Evolutionary conservation across 805 yeast genomes (phyloP).

Genomic region (Saturnispora saitoi): DNA sequence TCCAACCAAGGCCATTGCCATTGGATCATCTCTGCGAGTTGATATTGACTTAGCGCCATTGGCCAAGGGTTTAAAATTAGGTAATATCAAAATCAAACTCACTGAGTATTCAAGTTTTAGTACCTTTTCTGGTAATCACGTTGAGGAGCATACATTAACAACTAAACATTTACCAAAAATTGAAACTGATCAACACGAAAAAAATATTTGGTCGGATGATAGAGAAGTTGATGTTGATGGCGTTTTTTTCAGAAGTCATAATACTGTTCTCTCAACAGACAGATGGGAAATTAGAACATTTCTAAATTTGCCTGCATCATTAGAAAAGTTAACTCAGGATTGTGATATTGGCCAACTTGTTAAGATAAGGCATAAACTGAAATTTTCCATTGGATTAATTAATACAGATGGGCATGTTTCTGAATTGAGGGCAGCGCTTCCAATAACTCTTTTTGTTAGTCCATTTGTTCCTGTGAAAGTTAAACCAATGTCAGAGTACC

Average conservation of each 20-base stretch:
- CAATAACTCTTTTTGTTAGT: constrained; percentile 43
- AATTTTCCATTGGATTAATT: constrained; percentile 65
- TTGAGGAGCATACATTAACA: constrained; percentile 52
- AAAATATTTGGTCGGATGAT: constrained; percentile 32
- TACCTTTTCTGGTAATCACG: constrained; percentile 48
- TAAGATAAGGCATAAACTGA: constrained; percentile 82
- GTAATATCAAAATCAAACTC: constrained; percentile 59
- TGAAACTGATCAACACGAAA: constrained; percentile 31
- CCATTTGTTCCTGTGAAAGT: constrained; percentile 76
- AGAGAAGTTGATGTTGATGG: constrained; percentile 31
- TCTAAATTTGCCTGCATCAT: constrained; percentile 60
- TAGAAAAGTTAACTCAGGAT: constrained; percentile 79
- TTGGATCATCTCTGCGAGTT: constrained; percentile 72
- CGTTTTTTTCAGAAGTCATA: constrained; percentile 27
- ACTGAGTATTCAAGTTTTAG: constrained; percentile 56
- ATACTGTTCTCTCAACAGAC: constrained; percentile 36
- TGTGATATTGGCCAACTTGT: constrained; percentile 60
- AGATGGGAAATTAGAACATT: constrained; percentile 65
- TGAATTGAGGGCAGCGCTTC: constrained; percentile 84
- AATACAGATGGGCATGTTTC: constrained; percentile 92
- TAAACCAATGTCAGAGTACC: constrained; percentile 25
- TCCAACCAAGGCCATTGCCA: constrained; percentile 82
- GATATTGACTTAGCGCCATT: constrained; percentile 69
- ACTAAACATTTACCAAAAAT: constrained; percentile 40
- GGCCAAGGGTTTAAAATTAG: constrained; percentile 69